These are phyloP conservation scores for Candida sanyaensis DNA, from an alignment of 1,139 yeast genomes.

Conservation along the genomic window DNA sequence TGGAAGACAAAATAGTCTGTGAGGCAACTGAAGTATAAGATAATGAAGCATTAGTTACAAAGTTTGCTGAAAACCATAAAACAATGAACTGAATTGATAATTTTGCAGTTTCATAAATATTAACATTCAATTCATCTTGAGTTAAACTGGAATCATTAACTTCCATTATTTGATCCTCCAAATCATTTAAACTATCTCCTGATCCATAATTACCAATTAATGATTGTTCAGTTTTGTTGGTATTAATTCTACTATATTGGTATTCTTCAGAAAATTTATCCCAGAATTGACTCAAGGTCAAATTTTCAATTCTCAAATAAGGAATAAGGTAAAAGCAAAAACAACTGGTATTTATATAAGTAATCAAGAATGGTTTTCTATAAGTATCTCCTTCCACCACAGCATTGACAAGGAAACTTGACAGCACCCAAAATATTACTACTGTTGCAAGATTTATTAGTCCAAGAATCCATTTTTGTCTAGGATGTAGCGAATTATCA, in stretches of 20 bases:
- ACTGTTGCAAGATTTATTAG: constrained; percentile 71
- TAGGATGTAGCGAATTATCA: constrained; percentile 15
- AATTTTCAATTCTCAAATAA: constrained; percentile 35
- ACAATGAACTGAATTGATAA: constrained; percentile 80
- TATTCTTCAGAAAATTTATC: constrained; percentile 23
- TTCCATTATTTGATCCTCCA: constrained; percentile 6
- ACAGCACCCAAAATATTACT: constrained; percentile 83
- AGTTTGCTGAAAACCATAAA: constrained; percentile 88
- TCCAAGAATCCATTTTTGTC: constrained; percentile 73
- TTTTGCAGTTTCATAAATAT: constrained; percentile 49
- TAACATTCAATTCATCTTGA: constrained; percentile 24
- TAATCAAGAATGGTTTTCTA: constrained; percentile 90
- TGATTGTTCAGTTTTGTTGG: constrained; percentile 15
- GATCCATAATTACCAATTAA: constrained; percentile 19
- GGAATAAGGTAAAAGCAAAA: constrained; percentile 79
- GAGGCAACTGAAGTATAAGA: constrained; percentile 90
- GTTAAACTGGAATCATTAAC: constrained; percentile 13
- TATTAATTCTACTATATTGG: constrained; percentile 7
- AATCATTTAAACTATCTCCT: constrained; percentile 14
- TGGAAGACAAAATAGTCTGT: constrained; percentile 88
- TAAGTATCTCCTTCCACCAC: constrained; percentile 69
- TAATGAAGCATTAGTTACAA: constrained; percentile 84
- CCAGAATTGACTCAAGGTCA: constrained; percentile 24
- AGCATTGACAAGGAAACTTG: constrained; percentile 77
- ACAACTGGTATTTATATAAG: constrained; percentile 86